Evolutionary conservation across 768 basidiomycete species (phyloP).

Genomic region (Suillus subluteus): DNA sequence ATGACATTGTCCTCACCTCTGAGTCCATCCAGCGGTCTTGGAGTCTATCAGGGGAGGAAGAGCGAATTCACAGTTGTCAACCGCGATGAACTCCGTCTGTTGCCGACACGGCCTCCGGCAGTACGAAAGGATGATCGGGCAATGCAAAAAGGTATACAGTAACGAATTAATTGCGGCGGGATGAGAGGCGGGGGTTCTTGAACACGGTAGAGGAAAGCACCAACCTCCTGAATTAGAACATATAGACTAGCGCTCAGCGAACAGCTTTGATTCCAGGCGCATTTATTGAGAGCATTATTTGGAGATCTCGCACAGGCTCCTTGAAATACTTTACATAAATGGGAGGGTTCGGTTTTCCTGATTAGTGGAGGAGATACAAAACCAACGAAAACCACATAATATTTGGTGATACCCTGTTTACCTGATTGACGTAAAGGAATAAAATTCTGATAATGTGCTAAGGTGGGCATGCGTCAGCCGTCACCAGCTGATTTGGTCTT

Average conservation of each 20-base stretch:
- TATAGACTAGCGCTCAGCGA: not conserved
- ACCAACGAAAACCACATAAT: not conserved
- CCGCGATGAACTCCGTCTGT: conserved; percentile 43
- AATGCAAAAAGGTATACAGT: conserved; percentile 4
- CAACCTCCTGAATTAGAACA: not conserved
- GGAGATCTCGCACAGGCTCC: not conserved
- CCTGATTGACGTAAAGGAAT: conserved; percentile 1
- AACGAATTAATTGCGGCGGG: not conserved
- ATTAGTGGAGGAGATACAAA: not conserved
- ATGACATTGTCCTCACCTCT: not conserved
- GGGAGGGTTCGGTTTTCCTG: not conserved
- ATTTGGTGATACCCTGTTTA: not conserved
- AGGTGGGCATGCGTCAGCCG: conserved; percentile 16
- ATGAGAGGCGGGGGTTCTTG: not conserved
- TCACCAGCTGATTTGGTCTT: conserved; percentile 14
- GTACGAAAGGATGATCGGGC: not conserved
- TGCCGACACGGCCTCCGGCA: not conserved
- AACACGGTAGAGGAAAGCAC: not conserved
- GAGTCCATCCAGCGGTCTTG: conserved; percentile 47
- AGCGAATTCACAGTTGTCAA: conserved; percentile 54
- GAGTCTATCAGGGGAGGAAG: conserved; percentile 52
- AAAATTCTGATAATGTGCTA: conserved; percentile 21
- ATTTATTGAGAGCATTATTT: not conserved
- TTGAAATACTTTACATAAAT: not conserved
- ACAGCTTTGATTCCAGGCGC: not conserved